phyloP scores from a whole-genome alignment of 2,329 filamentous ascomycete genomes.

The Talaromyces sp. region DNA sequence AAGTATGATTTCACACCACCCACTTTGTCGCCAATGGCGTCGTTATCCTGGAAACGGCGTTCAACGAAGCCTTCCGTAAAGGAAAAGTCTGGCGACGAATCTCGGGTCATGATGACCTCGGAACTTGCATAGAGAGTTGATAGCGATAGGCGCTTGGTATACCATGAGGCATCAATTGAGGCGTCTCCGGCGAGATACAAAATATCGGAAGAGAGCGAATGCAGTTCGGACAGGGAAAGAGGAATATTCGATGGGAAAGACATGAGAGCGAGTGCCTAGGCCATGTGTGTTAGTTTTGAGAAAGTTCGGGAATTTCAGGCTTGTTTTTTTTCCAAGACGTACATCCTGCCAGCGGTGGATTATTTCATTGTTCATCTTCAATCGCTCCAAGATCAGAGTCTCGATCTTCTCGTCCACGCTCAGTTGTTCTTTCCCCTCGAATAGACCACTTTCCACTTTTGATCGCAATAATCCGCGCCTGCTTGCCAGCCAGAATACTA shows the following conservation, averaged over 20 bases:
- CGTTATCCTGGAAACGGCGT: constrained; percentile 66
- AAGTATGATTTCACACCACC: constrained; percentile 68
- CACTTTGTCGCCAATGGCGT: constrained; percentile 58
- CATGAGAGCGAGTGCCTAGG: constrained; percentile 81
- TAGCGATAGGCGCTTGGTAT: constrained; percentile 64
- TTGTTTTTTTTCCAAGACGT: constrained; percentile 25
- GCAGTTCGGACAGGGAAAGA: constrained; percentile 71
- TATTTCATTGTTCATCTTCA: constrained; percentile 69
- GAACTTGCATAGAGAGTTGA: constrained; percentile 68
- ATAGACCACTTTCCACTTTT: constrained; percentile 28
- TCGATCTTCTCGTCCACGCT: constrained; percentile 63
- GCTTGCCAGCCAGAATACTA: constrained; percentile 48
- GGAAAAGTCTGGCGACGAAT: constrained; percentile 65
- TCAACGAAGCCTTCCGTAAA: constrained; percentile 79
- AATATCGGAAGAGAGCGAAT: constrained; percentile 83
- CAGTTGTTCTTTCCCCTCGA: constrained; percentile 24
- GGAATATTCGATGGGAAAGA: constrained; percentile 76
- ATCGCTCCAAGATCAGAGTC: constrained; percentile 67
- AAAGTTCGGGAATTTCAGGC: neutral
- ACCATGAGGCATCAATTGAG: constrained; percentile 83
- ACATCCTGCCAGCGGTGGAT: constrained; percentile 85
- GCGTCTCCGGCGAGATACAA: constrained; percentile 79
- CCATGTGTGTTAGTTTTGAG: constrained; percentile 8
- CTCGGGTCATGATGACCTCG: constrained; percentile 93
- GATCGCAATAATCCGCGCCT: constrained; percentile 33